Conservation (phyloP, 805 yeast species). For the Wickerhamomyces sydowiorum region DNA sequence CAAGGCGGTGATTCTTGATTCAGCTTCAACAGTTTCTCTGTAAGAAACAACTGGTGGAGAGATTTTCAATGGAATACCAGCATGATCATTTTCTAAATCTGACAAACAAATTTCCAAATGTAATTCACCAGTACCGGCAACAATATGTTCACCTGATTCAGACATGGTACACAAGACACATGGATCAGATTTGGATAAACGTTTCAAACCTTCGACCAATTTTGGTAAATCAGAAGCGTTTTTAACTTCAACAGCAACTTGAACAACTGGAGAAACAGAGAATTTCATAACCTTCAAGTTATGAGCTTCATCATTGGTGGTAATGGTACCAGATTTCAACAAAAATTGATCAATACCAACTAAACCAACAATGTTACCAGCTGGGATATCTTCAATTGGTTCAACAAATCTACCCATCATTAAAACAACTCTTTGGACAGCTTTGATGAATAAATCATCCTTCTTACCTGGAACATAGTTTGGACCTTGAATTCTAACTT, state of each 20-base stretch:
- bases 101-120: conserved; percentile 96
- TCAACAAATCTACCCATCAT: conserved; percentile 99
- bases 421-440: conserved; percentile 97
- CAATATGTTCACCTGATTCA: conserved; percentile 98
- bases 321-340: conserved; percentile 98
- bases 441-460: conserved; percentile 95
- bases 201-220: conserved; percentile 99
- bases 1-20: conserved; percentile 92
- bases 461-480: conserved; percentile 98
- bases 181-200: conserved; percentile 99
- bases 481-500: conserved; percentile 99
- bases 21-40: conserved; percentile 96
- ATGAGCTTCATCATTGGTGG: conserved; percentile 96
- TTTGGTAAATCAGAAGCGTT: conserved; percentile 99
- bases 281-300: conserved; percentile 99
- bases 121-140: conserved; percentile 99
- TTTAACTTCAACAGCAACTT: conserved; percentile 99
- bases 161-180: conserved; percentile 87
- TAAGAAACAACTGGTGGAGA: conserved; percentile 98
- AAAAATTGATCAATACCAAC: conserved; percentile 99
- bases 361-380: conserved; percentile 99
- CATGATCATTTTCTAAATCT: conserved; percentile 98
- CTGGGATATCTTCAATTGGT: conserved; percentile 98
- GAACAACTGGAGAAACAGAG: conserved; percentile 99
- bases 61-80: conserved; percentile 97